phyloP scores from a whole-genome alignment of 108 stramenopile genomes.

The Skeletonema grethae region DNA sequence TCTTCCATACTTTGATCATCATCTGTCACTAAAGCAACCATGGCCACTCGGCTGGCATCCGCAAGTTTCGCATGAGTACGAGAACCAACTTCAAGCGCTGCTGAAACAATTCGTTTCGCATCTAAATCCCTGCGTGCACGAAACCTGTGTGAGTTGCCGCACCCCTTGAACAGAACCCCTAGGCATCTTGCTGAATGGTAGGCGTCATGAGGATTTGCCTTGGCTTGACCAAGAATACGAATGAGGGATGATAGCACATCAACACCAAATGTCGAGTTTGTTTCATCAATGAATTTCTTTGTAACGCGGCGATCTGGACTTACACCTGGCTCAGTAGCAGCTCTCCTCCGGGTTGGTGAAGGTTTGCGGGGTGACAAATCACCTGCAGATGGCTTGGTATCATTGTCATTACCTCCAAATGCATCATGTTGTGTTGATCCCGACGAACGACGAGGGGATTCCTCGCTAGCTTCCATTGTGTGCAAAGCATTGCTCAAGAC shows the following conservation, averaged over 20 bases:
- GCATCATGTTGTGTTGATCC: background rate
- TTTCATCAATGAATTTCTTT: constrained; percentile 68
- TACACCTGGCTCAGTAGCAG: constrained; percentile 44
- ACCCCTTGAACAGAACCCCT: constrained; percentile 68
- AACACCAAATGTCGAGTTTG: constrained; percentile 59
- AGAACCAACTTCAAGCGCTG: constrained; percentile 80
- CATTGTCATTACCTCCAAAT: constrained; percentile 27
- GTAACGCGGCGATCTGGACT: constrained; percentile 49
- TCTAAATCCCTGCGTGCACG: constrained; percentile 74
- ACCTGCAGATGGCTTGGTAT: constrained; percentile 36
- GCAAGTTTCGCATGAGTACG: constrained; percentile 81
- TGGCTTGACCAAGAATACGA: constrained; percentile 74
- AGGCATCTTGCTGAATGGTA: constrained; percentile 83
- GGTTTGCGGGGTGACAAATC: constrained; percentile 10
- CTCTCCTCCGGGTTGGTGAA: constrained; percentile 29
- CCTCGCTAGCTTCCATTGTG: constrained; percentile 54
- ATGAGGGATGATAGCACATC: constrained; percentile 82
- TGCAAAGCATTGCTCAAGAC: constrained; percentile 84
- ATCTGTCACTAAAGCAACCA: constrained; percentile 44
- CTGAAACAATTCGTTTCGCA: constrained; percentile 80
- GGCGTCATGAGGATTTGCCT: constrained; percentile 82
- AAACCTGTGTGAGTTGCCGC: constrained; percentile 69
- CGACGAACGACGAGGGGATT: background rate
- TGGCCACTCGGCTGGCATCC: constrained; percentile 40
- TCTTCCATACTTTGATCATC: constrained; percentile 43